Evolutionary conservation across 2,329 filamentous ascomycete species (phyloP), one percentile per base, ranked within the genome.

Genomic region (Colletotrichum chrysophilum): DNA sequence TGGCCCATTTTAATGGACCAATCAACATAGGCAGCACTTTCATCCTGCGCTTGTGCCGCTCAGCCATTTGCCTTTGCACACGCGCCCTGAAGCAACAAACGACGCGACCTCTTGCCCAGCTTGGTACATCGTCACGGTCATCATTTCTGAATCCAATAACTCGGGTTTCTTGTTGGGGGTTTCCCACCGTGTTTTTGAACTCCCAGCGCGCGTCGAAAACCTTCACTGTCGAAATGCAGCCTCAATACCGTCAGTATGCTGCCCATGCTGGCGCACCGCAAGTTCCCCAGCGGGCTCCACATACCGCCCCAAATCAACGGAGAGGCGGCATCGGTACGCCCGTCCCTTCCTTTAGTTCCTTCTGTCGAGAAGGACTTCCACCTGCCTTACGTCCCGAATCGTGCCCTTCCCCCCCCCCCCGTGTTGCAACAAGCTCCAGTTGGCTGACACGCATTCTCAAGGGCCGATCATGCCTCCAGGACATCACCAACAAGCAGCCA

Each of bases 401-500:
- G 21, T 21, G 18, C 62, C 60, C 34, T 28, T 7, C 26, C 26
- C 26, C 62, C 30, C 62, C 60, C 34, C 62, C 60, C 34, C 60
- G 26, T 14, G 32, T 32, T 64, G n/a, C 21, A 34, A 18, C 30
- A 21, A 24, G 60, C 30, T 38, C 24, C 60, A 18, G 26, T 55
- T 36, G 14, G 66, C 70, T 74, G 32, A 76, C 24, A 52, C 74
- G 52, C 71, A 61, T 52, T 61, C 36, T 70, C 69, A 79, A 90
- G 89, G 89, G 34, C 89, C 89, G 75, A 91, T 91, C 87, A 90
- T 91, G 88, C 88, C 88, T 69, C 85, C 88, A 62, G 87, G 87
- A 60, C 87, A 88, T 75, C 89, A 90, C 38, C 88, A 86, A 67
- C 85, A 87, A 48, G 85, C 88, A 56, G 87, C 88, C 52, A 82